Percentiles rank a stretch among this genome's conserved stretches.
phyloP scores from a whole-genome alignment of 2,329 filamentous ascomycete species.

The Pseudogymnoascus sp. region DNA sequence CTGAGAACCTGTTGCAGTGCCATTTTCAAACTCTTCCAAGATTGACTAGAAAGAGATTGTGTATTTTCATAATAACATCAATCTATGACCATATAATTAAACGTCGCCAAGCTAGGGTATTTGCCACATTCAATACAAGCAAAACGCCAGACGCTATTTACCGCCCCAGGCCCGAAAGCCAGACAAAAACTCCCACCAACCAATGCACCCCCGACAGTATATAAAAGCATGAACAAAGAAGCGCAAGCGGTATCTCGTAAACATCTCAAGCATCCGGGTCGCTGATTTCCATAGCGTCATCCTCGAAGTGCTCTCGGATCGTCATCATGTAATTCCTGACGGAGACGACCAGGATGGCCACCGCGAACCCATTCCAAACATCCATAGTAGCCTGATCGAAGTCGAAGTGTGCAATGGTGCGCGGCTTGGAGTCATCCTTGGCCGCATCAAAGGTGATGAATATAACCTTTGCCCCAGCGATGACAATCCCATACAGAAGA shows the following conservation, averaged over 20 bases:
- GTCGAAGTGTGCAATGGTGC: slow-evolving; percentile 24
- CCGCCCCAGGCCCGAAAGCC: neutral
- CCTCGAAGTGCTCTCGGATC: neutral
- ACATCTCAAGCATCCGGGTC: neutral
- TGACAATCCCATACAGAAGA: slow-evolving; percentile 28
- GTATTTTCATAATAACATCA: neutral
- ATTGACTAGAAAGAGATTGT: neutral
- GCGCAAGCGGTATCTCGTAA: neutral
- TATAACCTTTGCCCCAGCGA: slow-evolving; percentile 21
- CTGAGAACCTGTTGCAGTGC: neutral
- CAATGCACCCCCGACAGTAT: neutral
- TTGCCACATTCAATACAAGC: slow-evolving; percentile 8
- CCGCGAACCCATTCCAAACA: slow-evolving; percentile 29
- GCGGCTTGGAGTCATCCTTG: slow-evolving; percentile 19
- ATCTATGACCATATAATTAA: neutral
- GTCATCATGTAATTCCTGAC: slow-evolving; percentile 23
- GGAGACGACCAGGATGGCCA: slow-evolving; percentile 25
- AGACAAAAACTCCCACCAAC: neutral
- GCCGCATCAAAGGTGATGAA: slow-evolving; percentile 26
- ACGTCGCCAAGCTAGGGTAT: neutral
- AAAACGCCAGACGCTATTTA: neutral
- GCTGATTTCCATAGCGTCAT: neutral
- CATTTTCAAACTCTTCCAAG: neutral
- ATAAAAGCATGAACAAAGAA: neutral
- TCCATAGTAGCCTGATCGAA: slow-evolving; percentile 23